Evolutionary conservation across 116 monocot species (phyloP).

Genomic region (Cymodocea nodosa): DNA sequence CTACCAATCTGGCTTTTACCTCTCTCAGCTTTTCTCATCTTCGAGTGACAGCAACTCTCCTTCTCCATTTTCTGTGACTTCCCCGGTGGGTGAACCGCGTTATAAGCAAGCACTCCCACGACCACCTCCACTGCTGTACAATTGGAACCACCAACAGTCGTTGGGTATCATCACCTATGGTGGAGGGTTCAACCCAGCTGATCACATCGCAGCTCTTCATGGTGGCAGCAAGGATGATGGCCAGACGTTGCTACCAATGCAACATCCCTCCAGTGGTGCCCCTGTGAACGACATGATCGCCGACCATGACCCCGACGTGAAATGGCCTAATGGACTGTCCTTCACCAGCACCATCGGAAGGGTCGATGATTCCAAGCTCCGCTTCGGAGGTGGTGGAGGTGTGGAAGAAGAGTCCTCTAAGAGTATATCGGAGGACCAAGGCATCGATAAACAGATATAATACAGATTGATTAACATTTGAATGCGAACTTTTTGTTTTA

Average conservation of each 20-base stretch:
- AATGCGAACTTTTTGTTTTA: too few relatives aligned
- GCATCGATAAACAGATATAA: neutral
- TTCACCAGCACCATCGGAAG: slow-evolving; percentile 34
- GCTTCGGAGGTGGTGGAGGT: slow-evolving; percentile 11
- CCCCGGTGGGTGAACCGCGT: neutral
- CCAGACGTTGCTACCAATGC: slow-evolving; percentile 17
- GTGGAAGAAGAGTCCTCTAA: slow-evolving; percentile 5
- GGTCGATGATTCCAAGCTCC: slow-evolving; percentile 33
- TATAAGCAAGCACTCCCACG: slow-evolving; percentile 19
- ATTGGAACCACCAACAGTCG: slow-evolving; percentile 27
- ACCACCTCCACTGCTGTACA: slow-evolving; percentile 27
- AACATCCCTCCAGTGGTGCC: slow-evolving; percentile 1
- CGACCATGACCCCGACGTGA: slow-evolving; percentile 36
- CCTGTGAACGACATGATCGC: slow-evolving; percentile 26
- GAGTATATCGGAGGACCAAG: neutral
- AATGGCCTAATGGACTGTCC: slow-evolving; percentile 49
- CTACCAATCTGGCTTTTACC: slow-evolving; percentile 93
- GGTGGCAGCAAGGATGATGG: slow-evolving; percentile 11
- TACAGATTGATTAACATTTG: neutral
- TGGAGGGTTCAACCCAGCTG: slow-evolving; percentile 4
- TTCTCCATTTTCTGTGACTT: slow-evolving; percentile 1
- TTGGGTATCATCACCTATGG: neutral
- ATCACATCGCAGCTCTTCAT: slow-evolving; percentile 1
- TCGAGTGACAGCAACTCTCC: slow-evolving; percentile 23
- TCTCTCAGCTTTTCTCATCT: slow-evolving; percentile 88